Evolutionary conservation across 2,329 filamentous ascomycete genomes (phyloP).

Genomic region (Trichothecium roseum): DNA sequence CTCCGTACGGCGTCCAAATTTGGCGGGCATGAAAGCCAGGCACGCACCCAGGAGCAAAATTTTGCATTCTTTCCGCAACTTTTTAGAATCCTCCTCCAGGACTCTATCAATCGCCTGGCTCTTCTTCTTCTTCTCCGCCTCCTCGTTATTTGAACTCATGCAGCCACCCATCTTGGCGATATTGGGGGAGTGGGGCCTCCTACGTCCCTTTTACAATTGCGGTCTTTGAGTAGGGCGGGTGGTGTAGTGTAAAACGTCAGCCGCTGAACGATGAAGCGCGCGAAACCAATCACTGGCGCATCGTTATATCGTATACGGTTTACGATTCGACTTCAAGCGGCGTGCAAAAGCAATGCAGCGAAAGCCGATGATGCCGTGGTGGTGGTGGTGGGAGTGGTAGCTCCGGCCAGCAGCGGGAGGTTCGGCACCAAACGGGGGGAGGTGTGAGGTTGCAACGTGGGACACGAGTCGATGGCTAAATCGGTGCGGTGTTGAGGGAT

Average conservation of each 20-base stretch:
- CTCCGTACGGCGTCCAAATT: neutral
- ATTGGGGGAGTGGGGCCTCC: constrained; percentile 3
- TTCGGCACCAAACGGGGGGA: neutral
- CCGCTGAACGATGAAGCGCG: neutral
- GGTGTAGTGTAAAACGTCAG: neutral
- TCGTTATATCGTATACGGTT: neutral
- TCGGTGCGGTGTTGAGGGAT: neutral
- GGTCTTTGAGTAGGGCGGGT: neutral
- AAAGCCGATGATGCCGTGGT: too few relatives aligned
- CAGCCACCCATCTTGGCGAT: constrained; percentile 72
- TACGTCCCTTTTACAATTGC: neutral
- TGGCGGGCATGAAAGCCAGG: neutral
- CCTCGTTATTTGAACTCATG: constrained; percentile 80
- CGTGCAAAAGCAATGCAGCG: too few relatives aligned
- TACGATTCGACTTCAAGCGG: neutral
- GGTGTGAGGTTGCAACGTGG: neutral
- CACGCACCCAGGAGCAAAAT: constrained; percentile 81
- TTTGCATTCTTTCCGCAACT: constrained; percentile 95
- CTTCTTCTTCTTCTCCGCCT: constrained; percentile 88
- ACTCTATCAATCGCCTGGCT: constrained; percentile 92
- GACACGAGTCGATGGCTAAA: neutral
- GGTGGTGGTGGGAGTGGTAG: neutral
- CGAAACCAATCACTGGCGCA: constrained; percentile 6
- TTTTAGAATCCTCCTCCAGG: constrained; percentile 88
- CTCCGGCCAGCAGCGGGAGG: constrained; percentile 4